Conservation (phyloP, 495 filamentous ascomycete genomes). For the Daldinia vernicosa region DNA sequence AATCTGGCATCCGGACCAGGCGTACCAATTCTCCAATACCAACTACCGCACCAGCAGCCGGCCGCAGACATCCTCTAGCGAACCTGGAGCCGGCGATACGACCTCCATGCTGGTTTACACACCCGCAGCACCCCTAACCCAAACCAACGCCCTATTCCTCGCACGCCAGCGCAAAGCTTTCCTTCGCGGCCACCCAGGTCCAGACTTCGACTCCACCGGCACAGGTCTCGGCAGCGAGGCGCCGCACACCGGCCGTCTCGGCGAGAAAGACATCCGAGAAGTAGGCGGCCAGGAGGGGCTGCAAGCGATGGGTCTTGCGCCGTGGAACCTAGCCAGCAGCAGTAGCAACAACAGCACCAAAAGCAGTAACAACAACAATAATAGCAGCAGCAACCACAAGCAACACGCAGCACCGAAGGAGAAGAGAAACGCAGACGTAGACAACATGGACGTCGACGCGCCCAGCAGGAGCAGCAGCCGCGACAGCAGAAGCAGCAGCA, state of each 20-base stretch:
- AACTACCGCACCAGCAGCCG: constrained; percentile 51
- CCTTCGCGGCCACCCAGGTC: constrained; percentile 68
- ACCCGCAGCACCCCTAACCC: constrained; percentile 82
- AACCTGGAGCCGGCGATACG: constrained; percentile 21
- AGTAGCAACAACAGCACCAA: constrained; percentile 26
- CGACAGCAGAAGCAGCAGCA: constrained; percentile 39
- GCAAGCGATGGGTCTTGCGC: constrained; percentile 60
- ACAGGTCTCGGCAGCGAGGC: constrained; percentile 58
- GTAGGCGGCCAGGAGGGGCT: constrained; percentile 56
- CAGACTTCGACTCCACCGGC: constrained; percentile 72
- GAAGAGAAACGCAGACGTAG: constrained; percentile 31
- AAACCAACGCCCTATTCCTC: constrained; percentile 80
- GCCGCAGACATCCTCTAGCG: constrained; percentile 45
- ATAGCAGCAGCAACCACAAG: constrained; percentile 2
- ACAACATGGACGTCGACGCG: constrained; percentile 34
- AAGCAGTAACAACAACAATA: background rate
- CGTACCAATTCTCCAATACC: constrained; percentile 58
- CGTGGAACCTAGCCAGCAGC: constrained; percentile 52
- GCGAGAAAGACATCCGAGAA: constrained; percentile 58
- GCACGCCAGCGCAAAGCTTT: constrained; percentile 78
- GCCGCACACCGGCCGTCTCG: constrained; percentile 52
- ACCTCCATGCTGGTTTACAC: constrained; percentile 75
- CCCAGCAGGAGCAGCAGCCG: constrained; percentile 25
- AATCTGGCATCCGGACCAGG: constrained; percentile 86
- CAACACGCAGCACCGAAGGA: constrained; percentile 10